These are phyloP conservation scores for Dalbergia oliveri DNA, from an alignment of 306 rosid genomes.

Conservation along the genomic window DNA sequence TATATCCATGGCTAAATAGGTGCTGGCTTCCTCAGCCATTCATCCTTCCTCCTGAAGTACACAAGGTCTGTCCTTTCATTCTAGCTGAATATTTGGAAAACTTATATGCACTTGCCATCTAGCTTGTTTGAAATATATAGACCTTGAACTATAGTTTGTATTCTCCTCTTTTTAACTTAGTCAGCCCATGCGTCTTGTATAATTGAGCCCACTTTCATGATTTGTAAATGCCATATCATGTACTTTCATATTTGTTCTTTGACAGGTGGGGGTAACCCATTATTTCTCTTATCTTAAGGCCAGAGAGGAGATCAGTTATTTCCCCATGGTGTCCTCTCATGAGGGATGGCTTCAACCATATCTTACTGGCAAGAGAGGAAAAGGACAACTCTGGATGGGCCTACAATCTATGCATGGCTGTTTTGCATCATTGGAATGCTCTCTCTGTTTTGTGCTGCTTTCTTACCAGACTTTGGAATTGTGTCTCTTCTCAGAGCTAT, in stretches of 20 bases:
- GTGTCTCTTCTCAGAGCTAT: slow-evolving; percentile 63
- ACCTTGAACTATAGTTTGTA: neutral
- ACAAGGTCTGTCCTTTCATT: slow-evolving; percentile 67
- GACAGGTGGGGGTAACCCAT: slow-evolving; percentile 89
- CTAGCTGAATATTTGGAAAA: slow-evolving; percentile 27
- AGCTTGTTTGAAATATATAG: slow-evolving; percentile 31
- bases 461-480: slow-evolving; percentile 73
- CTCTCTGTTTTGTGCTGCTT: slow-evolving; percentile 70
- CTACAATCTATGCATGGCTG: slow-evolving; percentile 77
- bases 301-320: slow-evolving; percentile 85
- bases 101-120: slow-evolving; percentile 18
- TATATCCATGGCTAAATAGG: slow-evolving; percentile 83
- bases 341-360: slow-evolving; percentile 93
- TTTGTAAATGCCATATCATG: neutral
- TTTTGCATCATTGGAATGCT: slow-evolving; percentile 71
- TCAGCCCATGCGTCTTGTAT: neutral
- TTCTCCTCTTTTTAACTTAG: too few relatives aligned
- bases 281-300: slow-evolving; percentile 92
- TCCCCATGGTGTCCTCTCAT: slow-evolving; percentile 69
- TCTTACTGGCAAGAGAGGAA: slow-evolving; percentile 85
- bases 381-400: slow-evolving; percentile 76
- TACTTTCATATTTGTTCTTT: slow-evolving; percentile 42
- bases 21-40: slow-evolving; percentile 98
- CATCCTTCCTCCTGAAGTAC: slow-evolving; percentile 91
- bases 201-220: slow-evolving; percentile 19